Evolutionary conservation across 129 eudicot species (phyloP), one percentile per base, ranked within the genome.

Genomic region (Dittrichia graveolens): DNA sequence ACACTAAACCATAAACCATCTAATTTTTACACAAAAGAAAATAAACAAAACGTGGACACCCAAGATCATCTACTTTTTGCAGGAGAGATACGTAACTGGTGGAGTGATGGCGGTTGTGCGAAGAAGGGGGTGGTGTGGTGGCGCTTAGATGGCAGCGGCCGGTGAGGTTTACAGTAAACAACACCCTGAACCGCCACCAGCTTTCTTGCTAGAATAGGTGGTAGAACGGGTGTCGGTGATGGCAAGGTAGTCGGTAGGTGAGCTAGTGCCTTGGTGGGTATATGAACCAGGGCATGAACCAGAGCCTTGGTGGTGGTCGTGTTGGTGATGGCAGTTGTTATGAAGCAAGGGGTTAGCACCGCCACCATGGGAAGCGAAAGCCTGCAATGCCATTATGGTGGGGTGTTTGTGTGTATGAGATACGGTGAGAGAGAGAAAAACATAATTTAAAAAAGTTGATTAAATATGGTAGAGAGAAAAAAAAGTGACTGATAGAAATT

Each of bases 121-220:
- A n/a, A n/a, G n/a, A n/a, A n/a, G n/a, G n/a, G n/a, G n/a, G n/a
- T n/a, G n/a, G n/a, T n/a, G n/a, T n/a, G n/a, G n/a, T n/a, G n/a
- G n/a, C n/a, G n/a, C n/a, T n/a, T n/a, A n/a, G n/a, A n/a, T n/a
- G n/a, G n/a, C n/a, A n/a, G n/a, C n/a, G n/a, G n/a, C n/a, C n/a
- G n/a, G n/a, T n/a, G n/a, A n/a, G n/a, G n/a, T 50, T 87, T 90
- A 70, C 96, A 90, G 78, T 85, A 90, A 47, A 87, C 94, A 57
- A 87, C 85, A 8, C 96, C 96, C 59, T 83, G 85, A 19, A 90
- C 85, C 37, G 91, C 87, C 37, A 90, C 87, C 19, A 79, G 15
- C 76, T 87, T 86, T 68, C 92, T 81, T 5, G 83, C 11, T 18
- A 81, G 84, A 5, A 70, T 13, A 13, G 86, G 84, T 0, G 82